phyloP scores from a whole-genome alignment of 148 eudicot species.

The Nepenthes mirabilis region DNA sequence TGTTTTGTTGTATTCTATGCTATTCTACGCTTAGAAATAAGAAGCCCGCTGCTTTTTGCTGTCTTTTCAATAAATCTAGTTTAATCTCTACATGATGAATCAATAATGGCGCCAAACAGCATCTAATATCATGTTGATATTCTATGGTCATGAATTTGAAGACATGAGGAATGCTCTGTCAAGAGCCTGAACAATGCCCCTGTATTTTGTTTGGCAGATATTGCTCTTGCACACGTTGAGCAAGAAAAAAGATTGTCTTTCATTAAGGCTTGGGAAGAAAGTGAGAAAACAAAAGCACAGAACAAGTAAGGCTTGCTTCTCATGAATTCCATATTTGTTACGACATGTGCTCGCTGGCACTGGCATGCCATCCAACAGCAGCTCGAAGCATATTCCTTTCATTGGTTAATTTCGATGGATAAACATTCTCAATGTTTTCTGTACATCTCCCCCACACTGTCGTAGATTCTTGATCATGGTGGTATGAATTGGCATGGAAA shows the following conservation, averaged over 20 bases:
- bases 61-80: too few species aligned
- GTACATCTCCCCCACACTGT: too few species aligned
- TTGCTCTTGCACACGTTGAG: slow-evolving; percentile 69
- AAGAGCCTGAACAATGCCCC: background rate
- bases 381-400: background rate
- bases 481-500: too few species aligned
- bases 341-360: background rate
- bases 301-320: slow-evolving; percentile 14
- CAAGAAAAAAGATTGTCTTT: slow-evolving; percentile 69
- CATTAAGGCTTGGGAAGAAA: slow-evolving; percentile 96
- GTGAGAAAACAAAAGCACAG: slow-evolving; percentile 46
- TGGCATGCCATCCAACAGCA: background rate
- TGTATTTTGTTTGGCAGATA: slow-evolving; percentile 21
- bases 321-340: background rate
- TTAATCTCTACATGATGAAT: too few species aligned
- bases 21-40: too few species aligned
- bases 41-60: too few species aligned
- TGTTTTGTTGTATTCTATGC: background rate
- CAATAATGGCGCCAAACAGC: too few species aligned
- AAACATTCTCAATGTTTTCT: background rate
- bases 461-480: too few species aligned
- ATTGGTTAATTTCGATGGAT: background rate
- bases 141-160: background rate
- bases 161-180: background rate
- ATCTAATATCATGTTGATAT: too few species aligned